phyloP scores from a whole-genome alignment of 352 stramenopile species.

The Phytophthora rubi region DNA sequence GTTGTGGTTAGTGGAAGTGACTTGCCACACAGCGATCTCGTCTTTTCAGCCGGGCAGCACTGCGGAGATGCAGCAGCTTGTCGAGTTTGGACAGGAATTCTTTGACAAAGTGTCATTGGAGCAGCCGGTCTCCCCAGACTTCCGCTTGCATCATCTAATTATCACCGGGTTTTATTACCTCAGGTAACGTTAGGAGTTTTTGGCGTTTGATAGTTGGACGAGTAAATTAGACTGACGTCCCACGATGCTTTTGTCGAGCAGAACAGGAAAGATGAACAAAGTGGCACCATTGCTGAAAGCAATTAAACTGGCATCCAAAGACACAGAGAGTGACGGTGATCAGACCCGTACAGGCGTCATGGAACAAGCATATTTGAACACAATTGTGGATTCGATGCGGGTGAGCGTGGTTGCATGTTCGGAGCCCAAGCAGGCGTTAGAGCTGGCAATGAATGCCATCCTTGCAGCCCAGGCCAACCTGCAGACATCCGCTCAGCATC shows the following conservation, averaged over 20 bases:
- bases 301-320: constrained; percentile 36
- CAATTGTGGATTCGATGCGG: constrained; percentile 59
- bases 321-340: constrained; percentile 7
- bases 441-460: constrained; percentile 59
- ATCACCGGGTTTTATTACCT: constrained; percentile 62
- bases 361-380: constrained; percentile 57
- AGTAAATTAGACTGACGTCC: background rate
- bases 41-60: constrained; percentile 38
- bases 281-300: constrained; percentile 51
- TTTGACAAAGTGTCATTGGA: constrained; percentile 38
- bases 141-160: constrained; percentile 67
- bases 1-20: constrained; percentile 74
- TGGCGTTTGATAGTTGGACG: background rate
- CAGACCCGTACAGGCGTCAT: constrained; percentile 13
- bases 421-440: constrained; percentile 53
- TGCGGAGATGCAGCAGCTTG: constrained; percentile 40
- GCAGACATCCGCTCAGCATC: constrained; percentile 40
- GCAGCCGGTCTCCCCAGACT: constrained; percentile 35
- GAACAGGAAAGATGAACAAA: constrained; percentile 54
- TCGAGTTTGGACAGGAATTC: constrained; percentile 56
- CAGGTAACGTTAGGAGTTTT: constrained; percentile 33
- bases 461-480: constrained; percentile 60
- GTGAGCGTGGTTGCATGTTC: constrained; percentile 45
- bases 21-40: constrained; percentile 59
- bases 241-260: constrained; percentile 19